phyloP scores from a whole-genome alignment of 164 flowering plant genomes.

The Berberis thunbergii region DNA sequence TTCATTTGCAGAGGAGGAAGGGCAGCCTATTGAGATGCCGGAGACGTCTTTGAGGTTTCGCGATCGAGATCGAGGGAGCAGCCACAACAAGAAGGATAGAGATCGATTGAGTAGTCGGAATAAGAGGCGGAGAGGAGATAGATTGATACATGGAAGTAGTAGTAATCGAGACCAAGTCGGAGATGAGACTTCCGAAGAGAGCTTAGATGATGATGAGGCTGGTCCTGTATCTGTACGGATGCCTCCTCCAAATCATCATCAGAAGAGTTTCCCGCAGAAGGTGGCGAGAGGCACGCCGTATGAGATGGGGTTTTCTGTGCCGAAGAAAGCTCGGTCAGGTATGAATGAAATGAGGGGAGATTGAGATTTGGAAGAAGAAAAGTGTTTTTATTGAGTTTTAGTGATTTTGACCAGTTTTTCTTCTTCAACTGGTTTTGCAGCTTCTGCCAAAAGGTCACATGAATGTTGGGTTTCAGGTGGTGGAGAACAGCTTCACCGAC shows the following conservation, averaged over 20 bases:
- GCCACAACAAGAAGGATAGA: slow-evolving; percentile 21
- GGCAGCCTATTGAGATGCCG: slow-evolving; percentile 41
- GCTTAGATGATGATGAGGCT: slow-evolving; percentile 61
- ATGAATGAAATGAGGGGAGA: background rate
- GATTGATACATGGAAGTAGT: slow-evolving; percentile 40
- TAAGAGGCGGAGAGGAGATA: slow-evolving; percentile 59
- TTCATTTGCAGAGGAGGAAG: slow-evolving; percentile 63
- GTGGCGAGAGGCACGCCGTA: slow-evolving; percentile 39
- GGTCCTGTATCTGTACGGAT: slow-evolving; percentile 25
- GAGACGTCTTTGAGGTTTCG: slow-evolving; percentile 53
- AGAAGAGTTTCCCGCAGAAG: slow-evolving; percentile 58
- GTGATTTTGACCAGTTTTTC: no score
- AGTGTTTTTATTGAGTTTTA: background rate
- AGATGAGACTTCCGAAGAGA: slow-evolving; percentile 78
- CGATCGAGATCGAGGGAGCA: slow-evolving; percentile 21
- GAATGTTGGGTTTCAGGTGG: slow-evolving; percentile 49
- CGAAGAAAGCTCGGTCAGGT: slow-evolving; percentile 85
- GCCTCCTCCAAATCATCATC: slow-evolving; percentile 26
- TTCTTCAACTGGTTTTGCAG: slow-evolving; percentile 24
- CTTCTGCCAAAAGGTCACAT: slow-evolving; percentile 77
- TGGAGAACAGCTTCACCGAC: slow-evolving; percentile 49
- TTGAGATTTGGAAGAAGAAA: slow-evolving; percentile 2
- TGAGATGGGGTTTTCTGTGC: slow-evolving; percentile 85
- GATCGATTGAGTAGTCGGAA: slow-evolving; percentile 40
- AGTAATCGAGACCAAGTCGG: slow-evolving; percentile 48